Conservation (phyloP, 495 filamentous ascomycete genomes). For the Cladorrhinum samala region DNA sequence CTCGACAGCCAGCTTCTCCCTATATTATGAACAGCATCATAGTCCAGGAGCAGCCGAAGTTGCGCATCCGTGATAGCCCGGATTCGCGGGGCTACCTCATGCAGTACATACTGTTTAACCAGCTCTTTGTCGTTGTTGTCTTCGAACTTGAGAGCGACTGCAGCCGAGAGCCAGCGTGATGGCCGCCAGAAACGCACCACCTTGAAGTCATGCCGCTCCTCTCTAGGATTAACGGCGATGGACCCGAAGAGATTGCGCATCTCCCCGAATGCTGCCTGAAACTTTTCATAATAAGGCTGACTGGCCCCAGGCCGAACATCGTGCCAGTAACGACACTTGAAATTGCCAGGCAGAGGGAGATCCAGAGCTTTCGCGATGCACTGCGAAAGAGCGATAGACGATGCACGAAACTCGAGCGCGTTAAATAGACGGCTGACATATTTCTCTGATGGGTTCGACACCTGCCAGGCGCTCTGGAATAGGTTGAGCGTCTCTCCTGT, state of each 20-base stretch:
- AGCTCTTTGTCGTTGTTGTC: conserved; percentile 1
- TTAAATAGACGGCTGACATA: conserved; percentile 30
- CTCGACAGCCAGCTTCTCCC: background rate
- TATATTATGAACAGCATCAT: background rate
- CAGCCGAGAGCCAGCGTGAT: conserved; percentile 21
- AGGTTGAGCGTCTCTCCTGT: conserved; percentile 15
- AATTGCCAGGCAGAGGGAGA: conserved; percentile 18
- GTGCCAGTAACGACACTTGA: conserved; percentile 23
- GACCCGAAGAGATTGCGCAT: conserved; percentile 15
- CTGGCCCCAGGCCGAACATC: background rate
- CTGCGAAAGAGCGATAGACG: conserved; percentile 27
- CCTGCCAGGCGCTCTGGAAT: conserved; percentile 13
- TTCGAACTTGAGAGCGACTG: conserved; percentile 11
- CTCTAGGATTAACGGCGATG: conserved; percentile 17
- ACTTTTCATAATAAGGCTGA: conserved; percentile 13
- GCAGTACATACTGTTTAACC: conserved; percentile 11
- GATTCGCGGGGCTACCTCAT: conserved; percentile 2
- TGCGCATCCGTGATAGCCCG: conserved; percentile 6
- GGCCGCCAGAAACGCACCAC: conserved; percentile 17
- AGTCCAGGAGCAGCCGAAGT: background rate
- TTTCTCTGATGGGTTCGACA: conserved; percentile 4
- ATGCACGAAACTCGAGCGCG: conserved; percentile 30
- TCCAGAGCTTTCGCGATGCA: conserved; percentile 21
- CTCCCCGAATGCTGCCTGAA: conserved; percentile 11
- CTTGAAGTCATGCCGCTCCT: conserved; percentile 21